Evolutionary conservation across 305 asterid genomes (phyloP).

Genomic region (Fraxinus angustifolia): DNA sequence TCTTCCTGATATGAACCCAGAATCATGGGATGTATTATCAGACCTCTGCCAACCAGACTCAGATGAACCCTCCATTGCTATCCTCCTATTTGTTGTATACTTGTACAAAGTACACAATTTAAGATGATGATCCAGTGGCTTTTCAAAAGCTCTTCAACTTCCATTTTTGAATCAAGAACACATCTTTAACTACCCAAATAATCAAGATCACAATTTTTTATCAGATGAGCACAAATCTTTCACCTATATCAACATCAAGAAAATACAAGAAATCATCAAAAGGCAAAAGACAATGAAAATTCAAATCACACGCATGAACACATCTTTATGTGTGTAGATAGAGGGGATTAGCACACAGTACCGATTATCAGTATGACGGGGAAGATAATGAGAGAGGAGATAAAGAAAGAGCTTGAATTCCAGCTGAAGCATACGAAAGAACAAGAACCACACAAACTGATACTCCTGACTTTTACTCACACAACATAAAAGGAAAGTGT

Average conservation of each 20-base stretch:
- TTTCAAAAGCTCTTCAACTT: slow-evolving; percentile 27
- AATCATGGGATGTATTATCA: slow-evolving; percentile 53
- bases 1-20: slow-evolving; percentile 43
- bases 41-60: slow-evolving; percentile 76
- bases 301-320: slow-evolving; percentile 10
- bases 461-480: slow-evolving; percentile 23
- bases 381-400: not conserved
- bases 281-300: not conserved
- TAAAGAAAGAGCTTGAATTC: slow-evolving; percentile 12
- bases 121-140: slow-evolving; percentile 25
- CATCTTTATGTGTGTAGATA: not conserved
- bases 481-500: slow-evolving; percentile 20
- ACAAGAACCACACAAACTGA: slow-evolving; percentile 45
- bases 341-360: not conserved
- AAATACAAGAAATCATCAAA: slow-evolving; percentile 14
- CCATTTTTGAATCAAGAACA: slow-evolving; percentile 31
- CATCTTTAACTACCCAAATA: slow-evolving; percentile 26
- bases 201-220: slow-evolving; percentile 21
- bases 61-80: slow-evolving; percentile 84
- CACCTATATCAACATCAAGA: not conserved
- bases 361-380: not conserved
- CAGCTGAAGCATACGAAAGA: slow-evolving; percentile 29
- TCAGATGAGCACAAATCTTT: slow-evolving; percentile 13
- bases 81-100: slow-evolving; percentile 19
- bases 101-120: not conserved